Evolutionary conservation across 805 yeast species (phyloP).

Genomic region (Kazachstania taianensis): DNA sequence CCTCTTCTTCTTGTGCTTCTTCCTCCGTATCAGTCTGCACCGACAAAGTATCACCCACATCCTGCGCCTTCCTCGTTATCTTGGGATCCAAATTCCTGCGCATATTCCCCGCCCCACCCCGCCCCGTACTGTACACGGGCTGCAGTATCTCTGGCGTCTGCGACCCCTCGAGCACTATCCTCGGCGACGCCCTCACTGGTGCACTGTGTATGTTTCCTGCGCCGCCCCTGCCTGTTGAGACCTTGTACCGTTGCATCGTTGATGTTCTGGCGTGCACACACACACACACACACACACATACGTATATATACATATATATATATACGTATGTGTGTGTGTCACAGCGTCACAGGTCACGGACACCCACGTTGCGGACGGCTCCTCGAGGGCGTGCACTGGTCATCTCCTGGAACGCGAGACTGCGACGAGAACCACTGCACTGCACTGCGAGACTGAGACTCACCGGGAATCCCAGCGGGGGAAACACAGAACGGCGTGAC

Average conservation of each 20-base stretch:
- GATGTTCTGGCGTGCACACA: background rate
- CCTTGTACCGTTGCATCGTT: conserved; percentile 8
- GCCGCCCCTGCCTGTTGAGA: conserved; percentile 71
- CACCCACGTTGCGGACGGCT: no score
- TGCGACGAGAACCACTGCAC: no score
- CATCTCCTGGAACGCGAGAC: no score
- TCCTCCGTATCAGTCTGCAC: background rate
- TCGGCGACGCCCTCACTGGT: conserved; percentile 40
- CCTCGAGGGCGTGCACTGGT: no score
- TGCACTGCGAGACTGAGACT: no score
- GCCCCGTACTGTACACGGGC: conserved; percentile 55
- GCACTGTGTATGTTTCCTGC: conserved; percentile 54
- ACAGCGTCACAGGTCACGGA: no score
- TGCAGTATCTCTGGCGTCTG: conserved; percentile 50
- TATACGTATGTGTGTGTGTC: no score
- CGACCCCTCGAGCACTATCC: conserved; percentile 47
- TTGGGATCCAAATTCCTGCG: conserved; percentile 48
- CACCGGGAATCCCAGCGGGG: no score
- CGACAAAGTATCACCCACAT: conserved; percentile 31
- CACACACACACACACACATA: no score
- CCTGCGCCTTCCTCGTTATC: conserved; percentile 54
- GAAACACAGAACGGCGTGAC: no score
- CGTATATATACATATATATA: no score
- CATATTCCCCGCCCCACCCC: conserved; percentile 78
- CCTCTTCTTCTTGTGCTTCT: background rate